These are phyloP conservation scores for Xylariales sp. DNA, from an alignment of 2,329 filamentous ascomycete genomes.

Conservation along the genomic window DNA sequence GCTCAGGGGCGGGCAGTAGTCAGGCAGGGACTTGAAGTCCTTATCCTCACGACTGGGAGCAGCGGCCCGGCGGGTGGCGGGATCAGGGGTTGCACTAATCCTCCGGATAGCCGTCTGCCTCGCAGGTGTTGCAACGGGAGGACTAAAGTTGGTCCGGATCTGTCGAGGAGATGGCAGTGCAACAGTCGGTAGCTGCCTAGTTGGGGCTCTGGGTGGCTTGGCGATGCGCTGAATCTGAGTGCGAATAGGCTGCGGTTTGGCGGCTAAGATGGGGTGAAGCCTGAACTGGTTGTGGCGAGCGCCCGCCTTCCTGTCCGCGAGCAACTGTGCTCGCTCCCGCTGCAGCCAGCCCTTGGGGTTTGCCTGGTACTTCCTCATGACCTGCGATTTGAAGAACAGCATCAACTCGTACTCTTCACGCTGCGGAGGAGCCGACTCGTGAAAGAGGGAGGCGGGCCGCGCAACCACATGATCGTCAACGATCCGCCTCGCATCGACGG, in stretches of 20 bases:
- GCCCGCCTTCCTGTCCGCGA: conserved; percentile 40
- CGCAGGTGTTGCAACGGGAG: conserved; percentile 10
- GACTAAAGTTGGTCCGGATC: conserved; percentile 19
- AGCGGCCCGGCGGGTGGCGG: conserved; percentile 42
- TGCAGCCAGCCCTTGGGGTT: conserved; percentile 45
- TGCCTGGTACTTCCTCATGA: conserved; percentile 39
- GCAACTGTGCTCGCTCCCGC: conserved; percentile 45
- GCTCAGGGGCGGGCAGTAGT: conserved; percentile 67
- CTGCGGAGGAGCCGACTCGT: conserved; percentile 39
- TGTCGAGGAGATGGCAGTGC: conserved; percentile 20
- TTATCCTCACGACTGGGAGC: conserved; percentile 76
- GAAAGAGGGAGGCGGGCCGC: conserved; percentile 38
- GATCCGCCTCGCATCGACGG: conserved; percentile 38
- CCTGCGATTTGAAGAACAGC: conserved; percentile 47
- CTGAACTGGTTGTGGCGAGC: conserved; percentile 30
- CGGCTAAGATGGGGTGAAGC: conserved; percentile 36
- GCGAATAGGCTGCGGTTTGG: conserved; percentile 29
- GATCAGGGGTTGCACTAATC: conserved; percentile 44
- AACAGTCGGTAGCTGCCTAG: conserved; percentile 22
- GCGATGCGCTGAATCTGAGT: conserved; percentile 26
- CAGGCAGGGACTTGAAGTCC: conserved; percentile 66
- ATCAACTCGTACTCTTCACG: conserved; percentile 50
- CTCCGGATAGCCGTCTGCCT: conserved; percentile 22
- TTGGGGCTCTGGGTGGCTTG: conserved; percentile 16
- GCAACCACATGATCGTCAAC: conserved; percentile 46